These are phyloP conservation scores for Colletotrichum kahawae DNA, from an alignment of 2,329 filamentous ascomycete genomes.

Conservation along the genomic window DNA sequence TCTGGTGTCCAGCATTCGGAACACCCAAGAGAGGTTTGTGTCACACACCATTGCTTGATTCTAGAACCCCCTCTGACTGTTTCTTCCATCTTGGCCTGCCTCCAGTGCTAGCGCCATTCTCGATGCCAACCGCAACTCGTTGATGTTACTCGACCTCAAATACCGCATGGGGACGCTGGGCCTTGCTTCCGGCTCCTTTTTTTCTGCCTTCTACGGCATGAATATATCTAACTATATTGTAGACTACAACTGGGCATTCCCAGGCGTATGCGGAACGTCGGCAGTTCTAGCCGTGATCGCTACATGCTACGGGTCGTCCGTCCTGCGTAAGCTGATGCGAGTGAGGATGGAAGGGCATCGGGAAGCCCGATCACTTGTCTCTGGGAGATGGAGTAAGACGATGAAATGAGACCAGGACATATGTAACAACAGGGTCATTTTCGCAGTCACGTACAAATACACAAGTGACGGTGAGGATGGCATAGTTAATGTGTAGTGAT, in stretches of 20 bases:
- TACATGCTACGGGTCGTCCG: conserved; percentile 81
- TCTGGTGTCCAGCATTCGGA: conserved; percentile 90
- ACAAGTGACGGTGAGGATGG: background rate
- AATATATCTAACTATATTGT: conserved; percentile 99
- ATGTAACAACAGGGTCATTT: background rate
- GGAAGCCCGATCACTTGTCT: background rate
- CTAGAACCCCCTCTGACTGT: background rate
- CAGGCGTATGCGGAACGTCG: conserved; percentile 72
- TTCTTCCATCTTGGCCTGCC: conserved; percentile 26
- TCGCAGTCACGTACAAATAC: background rate
- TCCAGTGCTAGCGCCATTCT: conserved; percentile 89
- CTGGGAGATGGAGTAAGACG: background rate
- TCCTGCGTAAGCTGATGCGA: conserved; percentile 83
- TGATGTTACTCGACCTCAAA: conserved; percentile 98
- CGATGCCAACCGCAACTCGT: conserved; percentile 94
- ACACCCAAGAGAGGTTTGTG: conserved; percentile 94
- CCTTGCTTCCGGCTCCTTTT: conserved; percentile 88
- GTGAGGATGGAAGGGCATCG: conserved; percentile 70
- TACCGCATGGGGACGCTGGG: conserved; percentile 95
- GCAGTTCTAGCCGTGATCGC: conserved; percentile 76
- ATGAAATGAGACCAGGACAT: background rate
- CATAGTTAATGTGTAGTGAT: background rate
- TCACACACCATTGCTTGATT: background rate
- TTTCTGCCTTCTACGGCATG: conserved; percentile 98
- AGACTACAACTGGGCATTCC: conserved; percentile 86